phyloP scores from a whole-genome alignment of 1,284 basidiomycete genomes.

The Ceratobasidium sp. region DNA sequence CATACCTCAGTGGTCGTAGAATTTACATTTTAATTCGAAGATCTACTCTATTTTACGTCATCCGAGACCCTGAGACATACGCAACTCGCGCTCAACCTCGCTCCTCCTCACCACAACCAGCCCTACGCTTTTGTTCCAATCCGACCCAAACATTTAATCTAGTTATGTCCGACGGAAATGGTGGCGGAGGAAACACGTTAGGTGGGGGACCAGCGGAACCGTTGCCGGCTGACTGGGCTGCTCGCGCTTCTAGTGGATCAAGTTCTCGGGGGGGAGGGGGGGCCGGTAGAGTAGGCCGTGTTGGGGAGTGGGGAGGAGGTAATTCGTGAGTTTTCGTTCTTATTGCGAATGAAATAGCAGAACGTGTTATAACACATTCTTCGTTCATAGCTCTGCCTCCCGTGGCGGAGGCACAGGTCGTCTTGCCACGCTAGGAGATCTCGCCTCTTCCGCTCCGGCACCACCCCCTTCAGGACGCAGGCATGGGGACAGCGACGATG shows the following conservation, averaged over 20 bases:
- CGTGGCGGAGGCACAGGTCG: slow-evolving; percentile 52
- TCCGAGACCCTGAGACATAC: slow-evolving; percentile 21
- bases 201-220: slow-evolving; percentile 63
- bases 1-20: too few species aligned
- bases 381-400: slow-evolving; percentile 37
- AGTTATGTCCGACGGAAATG: slow-evolving; percentile 15
- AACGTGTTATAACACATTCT: not conserved
- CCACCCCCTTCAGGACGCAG: slow-evolving; percentile 52
- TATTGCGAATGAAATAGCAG: slow-evolving; percentile 1
- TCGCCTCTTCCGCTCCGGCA: slow-evolving; percentile 49
- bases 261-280: slow-evolving; percentile 42
- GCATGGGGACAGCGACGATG: slow-evolving; percentile 66
- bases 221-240: slow-evolving; percentile 64
- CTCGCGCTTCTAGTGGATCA: slow-evolving; percentile 54
- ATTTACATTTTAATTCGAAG: slow-evolving; percentile 17
- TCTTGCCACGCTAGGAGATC: slow-evolving; percentile 57
- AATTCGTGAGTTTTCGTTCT: slow-evolving; percentile 45
- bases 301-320: slow-evolving; percentile 56
- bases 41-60: slow-evolving; percentile 22
- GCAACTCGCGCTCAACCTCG: slow-evolving; percentile 11
- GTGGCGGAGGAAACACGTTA: slow-evolving; percentile 62
- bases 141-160: not conserved
- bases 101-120: not conserved
- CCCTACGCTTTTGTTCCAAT: not conserved
- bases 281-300: slow-evolving; percentile 57